Conservation (phyloP, 495 filamentous ascomycete species). For the Penicillium roqueforti region DNA sequence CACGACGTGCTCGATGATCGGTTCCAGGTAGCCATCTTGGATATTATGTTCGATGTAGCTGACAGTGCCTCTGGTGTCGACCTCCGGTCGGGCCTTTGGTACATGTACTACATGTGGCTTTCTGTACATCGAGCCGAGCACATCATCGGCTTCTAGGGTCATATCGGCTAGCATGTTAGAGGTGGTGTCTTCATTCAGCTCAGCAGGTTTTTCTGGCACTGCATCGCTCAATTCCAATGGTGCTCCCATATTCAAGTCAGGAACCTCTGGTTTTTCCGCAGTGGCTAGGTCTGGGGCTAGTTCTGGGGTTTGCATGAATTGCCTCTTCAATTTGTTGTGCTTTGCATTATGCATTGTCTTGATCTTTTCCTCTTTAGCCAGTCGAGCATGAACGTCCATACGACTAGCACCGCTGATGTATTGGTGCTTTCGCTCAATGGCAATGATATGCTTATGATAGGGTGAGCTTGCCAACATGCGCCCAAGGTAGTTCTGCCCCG, state of each 20-base stretch:
- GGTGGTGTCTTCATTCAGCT: constrained; percentile 30
- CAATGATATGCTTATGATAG: constrained; percentile 81
- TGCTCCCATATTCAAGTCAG: background rate
- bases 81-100: constrained; percentile 6
- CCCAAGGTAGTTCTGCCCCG: constrained; percentile 93
- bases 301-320: constrained; percentile 46
- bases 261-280: constrained; percentile 25
- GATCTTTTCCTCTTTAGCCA: constrained; percentile 59
- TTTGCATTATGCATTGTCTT: constrained; percentile 33
- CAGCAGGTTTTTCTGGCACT: constrained; percentile 35
- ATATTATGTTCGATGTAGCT: constrained; percentile 55
- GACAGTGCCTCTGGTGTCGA: constrained; percentile 36
- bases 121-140: constrained; percentile 11
- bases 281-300: constrained; percentile 22
- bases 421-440: constrained; percentile 79
- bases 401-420: constrained; percentile 81
- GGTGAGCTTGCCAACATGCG: constrained; percentile 78
- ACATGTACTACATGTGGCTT: background rate
- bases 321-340: constrained; percentile 44
- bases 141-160: constrained; percentile 33
- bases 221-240: constrained; percentile 17
- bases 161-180: constrained; percentile 40
- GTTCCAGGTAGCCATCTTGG: constrained; percentile 66
- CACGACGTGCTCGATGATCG: constrained; percentile 69
- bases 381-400: constrained; percentile 71